Base-by-base conservation (phyloP, 1,284 basidiomycete species). In the Ustilago xerochloae region DNA sequence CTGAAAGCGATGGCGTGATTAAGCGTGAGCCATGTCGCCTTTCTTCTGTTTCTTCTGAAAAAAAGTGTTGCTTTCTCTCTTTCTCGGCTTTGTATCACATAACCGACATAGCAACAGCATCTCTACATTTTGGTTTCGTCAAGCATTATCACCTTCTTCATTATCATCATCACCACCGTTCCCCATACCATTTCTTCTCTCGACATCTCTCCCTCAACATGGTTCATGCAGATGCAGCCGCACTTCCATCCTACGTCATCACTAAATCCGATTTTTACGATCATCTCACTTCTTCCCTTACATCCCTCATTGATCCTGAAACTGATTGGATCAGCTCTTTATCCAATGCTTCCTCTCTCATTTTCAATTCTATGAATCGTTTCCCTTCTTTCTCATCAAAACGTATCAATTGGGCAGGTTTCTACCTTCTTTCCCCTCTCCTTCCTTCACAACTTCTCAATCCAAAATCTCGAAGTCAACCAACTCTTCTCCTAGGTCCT, bases 231-330 rank as follows among this genome's bases (percentile, higher is more conserved):
- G 82, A 84, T 46, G 80, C 93, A 91, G 78, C 94, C 91, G 69
- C 92, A 89, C 72, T 92, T 89, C 93, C 93, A 90, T 38, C 63
- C 30, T 55, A 71, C 47, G 59, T 84, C 39, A 33, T 54, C 10
- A 62, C 72, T 47, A 85, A 84, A 55, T 43, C 63, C n/a, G 77
- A 72, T 15, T 84, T 86, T 47, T 86, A 86, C 74, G 76, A 75
- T 46, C 85, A 86, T 59, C 74, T 86, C 29, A 60, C 69, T 22
- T 36, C 64, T 3, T 80, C 80, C 4, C 63, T 85, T 15, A 24
- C 54, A 0, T 71, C 70, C 6, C 78, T 86, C 24, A 77, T 85
- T 30, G 77, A 74, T 16, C 77, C 74, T 0, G 61, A 64, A 30
- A 72, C 74, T 26, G 76, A 80, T 67, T 84, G 82, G 82, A 68